Conservation (phyloP, 1,284 basidiomycete species). For the Ustilago nuda region DNA sequence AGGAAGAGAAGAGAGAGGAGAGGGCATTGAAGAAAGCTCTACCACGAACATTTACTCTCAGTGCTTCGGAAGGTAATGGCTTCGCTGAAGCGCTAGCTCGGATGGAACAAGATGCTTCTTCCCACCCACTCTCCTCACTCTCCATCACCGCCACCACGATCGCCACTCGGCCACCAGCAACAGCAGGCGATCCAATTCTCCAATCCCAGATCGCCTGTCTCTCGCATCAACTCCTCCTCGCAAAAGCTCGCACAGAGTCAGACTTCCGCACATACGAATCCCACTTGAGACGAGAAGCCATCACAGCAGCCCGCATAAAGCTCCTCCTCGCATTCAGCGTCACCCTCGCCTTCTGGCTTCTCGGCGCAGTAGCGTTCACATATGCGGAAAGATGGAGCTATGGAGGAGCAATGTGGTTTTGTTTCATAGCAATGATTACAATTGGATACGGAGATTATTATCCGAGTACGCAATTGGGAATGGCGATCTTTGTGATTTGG, state of each 20-base stretch:
- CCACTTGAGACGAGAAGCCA: conserved; percentile 27
- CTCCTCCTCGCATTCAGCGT: conserved; percentile 56
- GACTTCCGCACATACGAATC: conserved; percentile 36
- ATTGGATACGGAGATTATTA: conserved; percentile 58
- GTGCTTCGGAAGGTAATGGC: conserved; percentile 5
- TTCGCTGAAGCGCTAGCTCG: conserved; percentile 31
- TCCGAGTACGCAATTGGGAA: conserved; percentile 72
- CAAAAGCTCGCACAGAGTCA: conserved; percentile 28
- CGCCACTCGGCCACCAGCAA: background rate
- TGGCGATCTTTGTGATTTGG: conserved; percentile 84
- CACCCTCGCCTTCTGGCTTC: conserved; percentile 71
- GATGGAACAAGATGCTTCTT: conserved; percentile 33
- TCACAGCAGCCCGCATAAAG: conserved; percentile 28
- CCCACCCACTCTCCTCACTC: background rate
- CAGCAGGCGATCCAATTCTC: conserved; percentile 28
- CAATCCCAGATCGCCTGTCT: conserved; percentile 35
- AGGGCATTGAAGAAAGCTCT: conserved; percentile 22
- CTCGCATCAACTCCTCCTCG: conserved; percentile 18
- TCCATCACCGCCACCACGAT: background rate
- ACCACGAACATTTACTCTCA: conserved; percentile 27
- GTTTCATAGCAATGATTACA: conserved; percentile 71
- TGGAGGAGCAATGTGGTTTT: conserved; percentile 75
- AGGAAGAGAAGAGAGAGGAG: conserved; percentile 36
- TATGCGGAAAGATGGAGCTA: conserved; percentile 74
- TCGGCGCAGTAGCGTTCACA: conserved; percentile 75